Base-by-base conservation (phyloP, 805 yeast species). In the Candida silvicultrix region DNA sequence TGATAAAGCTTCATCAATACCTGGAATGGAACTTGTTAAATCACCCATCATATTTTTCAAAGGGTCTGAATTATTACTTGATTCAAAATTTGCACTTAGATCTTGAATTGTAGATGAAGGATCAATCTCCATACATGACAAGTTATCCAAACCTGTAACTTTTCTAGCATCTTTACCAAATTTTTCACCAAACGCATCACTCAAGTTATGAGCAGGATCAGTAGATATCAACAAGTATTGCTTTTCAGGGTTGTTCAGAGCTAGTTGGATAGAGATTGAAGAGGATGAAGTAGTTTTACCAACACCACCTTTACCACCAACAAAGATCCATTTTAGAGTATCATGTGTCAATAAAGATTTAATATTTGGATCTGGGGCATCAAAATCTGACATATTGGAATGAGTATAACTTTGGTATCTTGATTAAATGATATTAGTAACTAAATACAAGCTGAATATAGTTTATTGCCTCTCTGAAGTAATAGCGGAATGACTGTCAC, bases 281-380 rank as follows among this genome's bases (percentile, higher is more conserved):
- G 96, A 90, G 1, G 98, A 92, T 4, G 97, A 87, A 22, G 99
- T 94, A 52, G 99, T 94, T 66, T 94, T 94, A 59, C 99, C 99
- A 25, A 94, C 99, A 68, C 99, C 99, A 66, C 99, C 99, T 73
- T 94, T 94, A 56, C 99, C 99, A 54, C 99, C 99, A 39, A 92
- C 98, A 60, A 94, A 94, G 52, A 94, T 84, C 99, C 99, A 94
- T 62, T 86, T 87, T 61, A 94, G 77, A 12, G 85, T 67, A 37
- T 80, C 68, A 23, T 84, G 87, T 50, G 77, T 81, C 44, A 85
- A 70, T 45, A 86, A 69, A 16, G 86, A 81, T 55, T 80, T 78
- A 53, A 86, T 73, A 38, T 84, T 81, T 51, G 92, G 89, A 53
- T 84, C 92, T 42, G 63, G 64, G 9, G 43, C 35, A 8, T 58